Evolutionary conservation across 1,284 basidiomycete genomes (phyloP).

Genomic region (Malassezia equina): DNA sequence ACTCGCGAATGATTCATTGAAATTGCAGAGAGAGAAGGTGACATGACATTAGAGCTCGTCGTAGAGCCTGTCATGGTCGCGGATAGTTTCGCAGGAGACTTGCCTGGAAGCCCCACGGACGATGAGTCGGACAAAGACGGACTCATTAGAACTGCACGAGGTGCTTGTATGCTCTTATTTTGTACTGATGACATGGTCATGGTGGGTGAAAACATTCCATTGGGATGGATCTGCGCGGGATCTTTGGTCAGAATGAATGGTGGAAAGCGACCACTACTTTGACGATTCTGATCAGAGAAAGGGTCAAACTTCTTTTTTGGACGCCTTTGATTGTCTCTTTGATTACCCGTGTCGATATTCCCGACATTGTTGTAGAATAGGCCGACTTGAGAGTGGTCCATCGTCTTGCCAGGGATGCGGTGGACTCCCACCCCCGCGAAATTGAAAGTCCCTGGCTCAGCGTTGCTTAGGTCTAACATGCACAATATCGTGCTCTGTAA

Average conservation of each 20-base stretch:
- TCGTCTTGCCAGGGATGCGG: not conserved
- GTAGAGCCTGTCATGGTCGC: not conserved
- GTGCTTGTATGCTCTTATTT: not conserved
- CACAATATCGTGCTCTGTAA: not conserved
- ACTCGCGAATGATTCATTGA: not conserved
- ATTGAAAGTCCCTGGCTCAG: not conserved
- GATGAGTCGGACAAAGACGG: not conserved
- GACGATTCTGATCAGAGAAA: not conserved
- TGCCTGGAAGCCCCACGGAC: not conserved
- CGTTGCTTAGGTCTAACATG: not conserved
- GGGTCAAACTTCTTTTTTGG: not conserved
- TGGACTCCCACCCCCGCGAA: constrained; percentile 9
- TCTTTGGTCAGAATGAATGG: not conserved
- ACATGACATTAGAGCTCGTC: not conserved
- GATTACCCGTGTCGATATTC: not conserved
- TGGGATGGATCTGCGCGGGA: not conserved
- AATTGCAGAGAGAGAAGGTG: not conserved
- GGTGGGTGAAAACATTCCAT: not conserved
- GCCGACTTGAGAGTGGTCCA: not conserved
- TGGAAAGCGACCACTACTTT: constrained; percentile 8
- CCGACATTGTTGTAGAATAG: not conserved
- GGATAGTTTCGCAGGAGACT: not conserved
- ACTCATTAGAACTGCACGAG: not conserved
- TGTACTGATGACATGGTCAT: not conserved
- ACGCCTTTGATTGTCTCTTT: not conserved